These are phyloP conservation scores for Penicillium argentinense DNA, from an alignment of 495 filamentous ascomycete genomes.

Conservation along the genomic window DNA sequence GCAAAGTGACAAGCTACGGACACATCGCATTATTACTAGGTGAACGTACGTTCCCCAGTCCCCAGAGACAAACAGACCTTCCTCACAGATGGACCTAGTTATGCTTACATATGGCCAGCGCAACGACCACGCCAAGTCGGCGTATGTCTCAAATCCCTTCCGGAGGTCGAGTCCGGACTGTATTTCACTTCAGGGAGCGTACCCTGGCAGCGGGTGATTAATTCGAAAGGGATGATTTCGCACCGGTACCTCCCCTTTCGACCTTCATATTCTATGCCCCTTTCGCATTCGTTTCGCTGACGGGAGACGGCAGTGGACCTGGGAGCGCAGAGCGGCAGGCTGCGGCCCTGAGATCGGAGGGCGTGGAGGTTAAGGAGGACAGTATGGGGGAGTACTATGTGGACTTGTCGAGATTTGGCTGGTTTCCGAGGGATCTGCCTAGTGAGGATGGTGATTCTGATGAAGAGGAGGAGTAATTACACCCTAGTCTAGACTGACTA, in stretches of 20 bases:
- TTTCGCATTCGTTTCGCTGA: constrained; percentile 3
- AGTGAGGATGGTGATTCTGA: constrained; percentile 37
- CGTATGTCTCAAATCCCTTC: constrained; percentile 81
- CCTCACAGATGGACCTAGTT: too few relatives aligned
- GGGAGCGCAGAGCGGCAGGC: constrained; percentile 71
- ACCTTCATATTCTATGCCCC: too few relatives aligned
- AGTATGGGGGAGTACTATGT: constrained; percentile 71
- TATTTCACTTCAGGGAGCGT: constrained; percentile 74
- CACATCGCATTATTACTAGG: constrained; percentile 83
- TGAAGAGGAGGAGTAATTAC: too few relatives aligned
- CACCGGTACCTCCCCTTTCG: constrained; percentile 68
- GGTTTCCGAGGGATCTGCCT: constrained; percentile 63
- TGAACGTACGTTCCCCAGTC: constrained; percentile 60
- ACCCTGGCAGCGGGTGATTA: constrained; percentile 94
- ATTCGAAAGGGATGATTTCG: constrained; percentile 80
- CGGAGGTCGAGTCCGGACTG: constrained; percentile 40
- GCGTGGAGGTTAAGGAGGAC: constrained; percentile 63
- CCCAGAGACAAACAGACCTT: too few relatives aligned
- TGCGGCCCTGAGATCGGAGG: constrained; percentile 62
- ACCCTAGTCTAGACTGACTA: too few relatives aligned
- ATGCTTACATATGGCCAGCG: too few relatives aligned
- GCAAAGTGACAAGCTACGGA: constrained; percentile 84
- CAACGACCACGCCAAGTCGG: constrained; percentile 81
- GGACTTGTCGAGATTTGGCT: constrained; percentile 66
- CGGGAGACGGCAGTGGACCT: constrained; percentile 52